Percentiles rank a stretch among this genome's conserved stretches.
phyloP scores from a whole-genome alignment of 345 rosid genomes.

The Dipteronia sinensis region DNA sequence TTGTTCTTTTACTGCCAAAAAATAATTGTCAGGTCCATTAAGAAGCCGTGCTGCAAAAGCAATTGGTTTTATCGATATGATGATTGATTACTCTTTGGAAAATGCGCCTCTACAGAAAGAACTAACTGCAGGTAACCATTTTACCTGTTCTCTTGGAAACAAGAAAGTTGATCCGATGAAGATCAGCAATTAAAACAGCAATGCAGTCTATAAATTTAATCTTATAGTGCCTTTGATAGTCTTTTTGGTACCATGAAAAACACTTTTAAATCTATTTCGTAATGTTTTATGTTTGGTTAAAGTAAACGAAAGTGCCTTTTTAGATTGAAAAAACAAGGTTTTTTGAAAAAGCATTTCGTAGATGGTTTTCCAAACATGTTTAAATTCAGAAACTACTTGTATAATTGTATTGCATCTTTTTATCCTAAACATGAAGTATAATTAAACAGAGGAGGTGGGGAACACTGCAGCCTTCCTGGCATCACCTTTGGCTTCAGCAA shows the following conservation, averaged over 20 bases:
- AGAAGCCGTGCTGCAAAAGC: slow-evolving; percentile 81
- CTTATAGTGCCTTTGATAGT: not conserved
- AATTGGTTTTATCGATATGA: slow-evolving; percentile 69
- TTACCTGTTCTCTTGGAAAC: slow-evolving; percentile 22
- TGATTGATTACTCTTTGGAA: slow-evolving; percentile 75
- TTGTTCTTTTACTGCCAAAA: not conserved
- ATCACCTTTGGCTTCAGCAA: slow-evolving; percentile 90
- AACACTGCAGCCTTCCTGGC: slow-evolving; percentile 91
- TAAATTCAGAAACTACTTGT: not conserved
- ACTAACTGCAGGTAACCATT: slow-evolving; percentile 69
- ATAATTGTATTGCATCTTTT: not conserved
- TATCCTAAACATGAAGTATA: not conserved
- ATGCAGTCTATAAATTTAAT: not conserved
- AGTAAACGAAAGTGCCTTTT: not conserved
- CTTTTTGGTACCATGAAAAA: not conserved
- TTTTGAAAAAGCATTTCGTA: not conserved
- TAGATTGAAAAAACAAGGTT: not conserved
- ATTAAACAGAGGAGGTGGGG: slow-evolving; percentile 76
- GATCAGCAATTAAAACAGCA: no score
- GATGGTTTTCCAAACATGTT: no score
- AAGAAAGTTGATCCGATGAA: not conserved
- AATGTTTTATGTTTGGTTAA: not conserved
- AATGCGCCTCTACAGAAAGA: slow-evolving; percentile 90
- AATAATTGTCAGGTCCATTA: slow-evolving; percentile 55
- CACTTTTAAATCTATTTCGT: not conserved